A percentile compares a stretch with the other conserved stretches of the same genome.
Evolutionary conservation across 2,329 filamentous ascomycete genomes (phyloP).

Genomic region (Nigrograna mackinnonii): DNA sequence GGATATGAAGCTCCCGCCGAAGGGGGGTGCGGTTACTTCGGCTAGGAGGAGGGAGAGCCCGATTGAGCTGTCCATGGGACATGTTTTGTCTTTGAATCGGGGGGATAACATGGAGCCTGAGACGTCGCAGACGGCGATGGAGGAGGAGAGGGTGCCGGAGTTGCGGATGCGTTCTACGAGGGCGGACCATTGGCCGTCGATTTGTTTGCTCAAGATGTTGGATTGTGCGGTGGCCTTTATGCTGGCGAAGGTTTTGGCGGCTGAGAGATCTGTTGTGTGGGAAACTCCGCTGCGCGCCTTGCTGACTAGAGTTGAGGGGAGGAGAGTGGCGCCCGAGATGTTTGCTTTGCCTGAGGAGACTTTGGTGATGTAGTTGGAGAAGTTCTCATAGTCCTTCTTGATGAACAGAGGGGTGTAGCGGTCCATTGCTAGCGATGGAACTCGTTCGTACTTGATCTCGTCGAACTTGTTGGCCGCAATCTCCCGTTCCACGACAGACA

Average conservation of each 20-base stretch:
- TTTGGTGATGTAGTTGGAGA: slow-evolving; percentile 53
- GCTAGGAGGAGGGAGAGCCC: slow-evolving; percentile 61
- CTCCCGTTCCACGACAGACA: slow-evolving; percentile 58
- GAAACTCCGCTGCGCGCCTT: slow-evolving; percentile 13
- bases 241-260: slow-evolving; percentile 1
- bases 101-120: slow-evolving; percentile 56
- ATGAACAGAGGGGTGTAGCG: slow-evolving; percentile 55
- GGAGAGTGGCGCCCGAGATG: slow-evolving; percentile 61
- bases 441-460: slow-evolving; percentile 60
- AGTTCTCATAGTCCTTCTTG: slow-evolving; percentile 54
- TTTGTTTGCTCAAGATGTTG: slow-evolving; percentile 39
- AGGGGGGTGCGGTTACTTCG: slow-evolving; percentile 57
- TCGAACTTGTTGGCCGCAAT: slow-evolving; percentile 51
- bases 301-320: slow-evolving; percentile 55
- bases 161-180: slow-evolving; percentile 62
- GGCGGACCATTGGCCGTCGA: slow-evolving; percentile 59
- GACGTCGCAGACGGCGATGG: slow-evolving; percentile 63
- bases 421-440: slow-evolving; percentile 62
- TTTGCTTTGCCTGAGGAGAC: slow-evolving; percentile 53
- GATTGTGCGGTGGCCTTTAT: slow-evolving; percentile 12
- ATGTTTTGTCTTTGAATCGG: slow-evolving; percentile 49
- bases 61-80: slow-evolving; percentile 58
- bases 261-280: neutral
- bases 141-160: slow-evolving; percentile 55
- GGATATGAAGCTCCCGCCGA: slow-evolving; percentile 59